Evolutionary conservation across 371 early-diverging fungal genomes (phyloP).

Genomic region (Gilbertella persicaria): DNA sequence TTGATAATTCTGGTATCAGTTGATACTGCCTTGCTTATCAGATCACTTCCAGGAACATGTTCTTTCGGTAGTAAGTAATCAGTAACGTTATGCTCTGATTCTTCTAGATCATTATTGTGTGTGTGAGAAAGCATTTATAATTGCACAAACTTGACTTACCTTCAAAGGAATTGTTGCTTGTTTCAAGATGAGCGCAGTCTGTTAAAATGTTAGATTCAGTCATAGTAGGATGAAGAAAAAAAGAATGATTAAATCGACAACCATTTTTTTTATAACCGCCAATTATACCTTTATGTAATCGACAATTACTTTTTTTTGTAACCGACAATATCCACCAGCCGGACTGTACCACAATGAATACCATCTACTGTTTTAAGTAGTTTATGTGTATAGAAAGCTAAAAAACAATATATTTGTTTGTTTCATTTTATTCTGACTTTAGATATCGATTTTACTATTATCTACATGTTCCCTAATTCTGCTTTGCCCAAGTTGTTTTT

Average conservation of each 20-base stretch:
- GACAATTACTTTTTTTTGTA: too few species aligned
- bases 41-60: conserved; percentile 9
- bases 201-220: conserved; percentile 7
- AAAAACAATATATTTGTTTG: too few species aligned
- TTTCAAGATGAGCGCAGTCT: conserved; percentile 7
- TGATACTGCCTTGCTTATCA: conserved; percentile 7
- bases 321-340: too few species aligned
- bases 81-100: conserved; percentile 7
- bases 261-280: too few species aligned
- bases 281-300: too few species aligned
- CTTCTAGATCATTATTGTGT: conserved; percentile 1
- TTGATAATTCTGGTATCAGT: conserved; percentile 6
- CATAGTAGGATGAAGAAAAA: conserved; percentile 5
- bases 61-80: conserved; percentile 7
- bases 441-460: too few species aligned
- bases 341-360: too few species aligned
- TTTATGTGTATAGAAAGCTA: too few species aligned
- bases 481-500: too few species aligned
- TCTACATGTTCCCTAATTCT: too few species aligned
- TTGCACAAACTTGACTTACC: conserved; percentile 4
- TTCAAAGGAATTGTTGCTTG: conserved; percentile 9
- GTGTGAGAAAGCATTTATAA: conserved; percentile 2
- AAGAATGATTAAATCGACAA: conserved; percentile 1
- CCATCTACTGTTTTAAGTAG: too few species aligned
- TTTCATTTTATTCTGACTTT: too few species aligned